A percentile compares a stretch with the other conserved stretches of the same genome.
Evolutionary conservation across 2,329 filamentous ascomycete species (phyloP).

Genomic region (Coniella lustricola): DNA sequence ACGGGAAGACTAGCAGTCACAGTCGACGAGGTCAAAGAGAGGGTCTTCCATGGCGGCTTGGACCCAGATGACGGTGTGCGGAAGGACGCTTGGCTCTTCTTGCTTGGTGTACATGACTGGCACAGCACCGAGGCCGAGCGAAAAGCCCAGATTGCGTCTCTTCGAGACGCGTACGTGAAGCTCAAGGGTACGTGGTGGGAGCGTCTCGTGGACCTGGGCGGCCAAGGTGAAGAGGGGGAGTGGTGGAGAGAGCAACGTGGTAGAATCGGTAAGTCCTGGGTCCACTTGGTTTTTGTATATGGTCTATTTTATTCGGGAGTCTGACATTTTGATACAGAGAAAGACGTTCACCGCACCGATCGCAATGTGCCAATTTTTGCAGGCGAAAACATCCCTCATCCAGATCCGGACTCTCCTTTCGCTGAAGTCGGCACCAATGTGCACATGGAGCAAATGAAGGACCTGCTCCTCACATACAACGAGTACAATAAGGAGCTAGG

Average conservation of each 20-base stretch:
- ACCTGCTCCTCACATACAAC: constrained; percentile 97
- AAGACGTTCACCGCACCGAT: constrained; percentile 96
- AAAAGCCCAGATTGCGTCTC: constrained; percentile 71
- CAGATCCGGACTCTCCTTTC: constrained; percentile 92
- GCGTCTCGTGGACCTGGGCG: constrained; percentile 73
- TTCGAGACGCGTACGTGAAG: constrained; percentile 88
- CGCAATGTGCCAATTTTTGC: constrained; percentile 91
- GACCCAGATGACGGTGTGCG: constrained; percentile 84
- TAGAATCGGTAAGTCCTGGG: constrained; percentile 68
- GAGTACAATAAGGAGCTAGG: constrained; percentile 94
- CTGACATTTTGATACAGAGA: constrained; percentile 56
- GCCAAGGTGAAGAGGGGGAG: constrained; percentile 74
- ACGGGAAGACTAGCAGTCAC: constrained; percentile 74
- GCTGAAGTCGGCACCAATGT: constrained; percentile 91
- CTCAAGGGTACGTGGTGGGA: constrained; percentile 98
- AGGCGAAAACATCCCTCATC: constrained; percentile 93
- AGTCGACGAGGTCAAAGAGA: constrained; percentile 87
- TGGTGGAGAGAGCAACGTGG: constrained; percentile 95
- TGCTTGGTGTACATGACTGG: constrained; percentile 91
- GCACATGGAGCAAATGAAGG: constrained; percentile 97
- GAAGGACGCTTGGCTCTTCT: constrained; percentile 94
- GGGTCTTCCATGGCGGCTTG: constrained; percentile 92
- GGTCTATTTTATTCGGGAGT: background rate
- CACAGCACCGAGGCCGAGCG: constrained; percentile 82
- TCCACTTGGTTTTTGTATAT: background rate